Percentiles rank a stretch among this genome's conserved stretches.
Evolutionary conservation across 805 yeast genomes (phyloP).

Genomic region (Clavispora phyllophila): DNA sequence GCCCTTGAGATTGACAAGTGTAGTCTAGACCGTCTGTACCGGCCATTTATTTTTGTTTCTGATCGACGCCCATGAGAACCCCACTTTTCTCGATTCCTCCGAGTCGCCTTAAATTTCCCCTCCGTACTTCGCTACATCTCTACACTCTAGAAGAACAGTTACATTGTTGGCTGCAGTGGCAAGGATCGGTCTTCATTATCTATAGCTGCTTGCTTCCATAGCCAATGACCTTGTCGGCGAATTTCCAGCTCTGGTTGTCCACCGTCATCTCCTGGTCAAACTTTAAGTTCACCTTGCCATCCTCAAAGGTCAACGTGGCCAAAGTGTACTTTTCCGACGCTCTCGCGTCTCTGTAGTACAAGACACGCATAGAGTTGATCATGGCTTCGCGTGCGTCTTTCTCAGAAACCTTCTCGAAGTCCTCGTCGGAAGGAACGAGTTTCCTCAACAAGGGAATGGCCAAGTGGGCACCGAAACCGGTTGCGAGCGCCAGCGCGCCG

Average conservation of each 20-base stretch:
- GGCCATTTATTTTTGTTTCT: too few species aligned
- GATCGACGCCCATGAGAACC: too few species aligned
- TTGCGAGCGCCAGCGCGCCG: slow-evolving; percentile 82
- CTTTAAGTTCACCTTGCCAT: slow-evolving; percentile 46
- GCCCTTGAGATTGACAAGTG: too few species aligned
- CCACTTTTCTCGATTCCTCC: too few species aligned
- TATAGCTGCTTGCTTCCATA: slow-evolving; percentile 68
- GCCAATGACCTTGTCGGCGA: slow-evolving; percentile 84
- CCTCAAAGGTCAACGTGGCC: slow-evolving; percentile 55
- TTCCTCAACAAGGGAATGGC: slow-evolving; percentile 90
- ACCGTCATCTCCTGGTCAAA: slow-evolving; percentile 64
- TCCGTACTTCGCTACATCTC: too few species aligned
- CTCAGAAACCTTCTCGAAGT: slow-evolving; percentile 62
- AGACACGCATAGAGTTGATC: slow-evolving; percentile 84
- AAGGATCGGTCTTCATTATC: too few species aligned
- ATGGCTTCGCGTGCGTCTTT: slow-evolving; percentile 74
- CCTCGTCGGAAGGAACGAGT: slow-evolving; percentile 73
- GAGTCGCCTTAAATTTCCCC: too few species aligned
- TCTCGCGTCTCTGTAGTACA: slow-evolving; percentile 95
- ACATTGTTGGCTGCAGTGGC: too few species aligned
- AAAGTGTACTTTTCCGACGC: slow-evolving; percentile 80
- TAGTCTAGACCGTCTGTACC: too few species aligned
- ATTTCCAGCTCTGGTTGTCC: slow-evolving; percentile 80
- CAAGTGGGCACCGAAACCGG: slow-evolving; percentile 94
- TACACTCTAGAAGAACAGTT: too few species aligned